A percentile compares a stretch with the other conserved stretches of the same genome.
Evolutionary conservation across 1,284 basidiomycete genomes (phyloP).

Genomic region (Sporisorium graminicola): DNA sequence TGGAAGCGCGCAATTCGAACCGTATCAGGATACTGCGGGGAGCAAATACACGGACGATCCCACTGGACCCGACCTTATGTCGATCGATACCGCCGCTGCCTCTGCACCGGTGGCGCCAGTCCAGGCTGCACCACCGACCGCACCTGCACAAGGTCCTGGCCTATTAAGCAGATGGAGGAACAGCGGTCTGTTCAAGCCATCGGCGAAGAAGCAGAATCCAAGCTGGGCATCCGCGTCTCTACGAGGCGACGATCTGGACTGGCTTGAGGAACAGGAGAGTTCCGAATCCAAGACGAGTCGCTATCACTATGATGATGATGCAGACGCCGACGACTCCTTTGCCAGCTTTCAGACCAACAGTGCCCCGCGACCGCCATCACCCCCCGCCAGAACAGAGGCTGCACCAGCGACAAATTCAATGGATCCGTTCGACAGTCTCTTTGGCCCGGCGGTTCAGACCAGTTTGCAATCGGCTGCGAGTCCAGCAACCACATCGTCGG

Average conservation of each 20-base stretch:
- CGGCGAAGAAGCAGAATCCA: constrained; percentile 21
- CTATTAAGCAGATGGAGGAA: constrained; percentile 42
- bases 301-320: constrained; percentile 30
- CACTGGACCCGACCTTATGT: constrained; percentile 43
- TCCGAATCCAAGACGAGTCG: constrained; percentile 13
- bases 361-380: neutral
- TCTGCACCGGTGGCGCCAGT: neutral
- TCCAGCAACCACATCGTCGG: constrained; percentile 23
- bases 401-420: neutral
- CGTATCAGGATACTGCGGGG: constrained; percentile 23
- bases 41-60: constrained; percentile 39
- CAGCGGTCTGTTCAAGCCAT: constrained; percentile 34
- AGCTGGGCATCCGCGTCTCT: constrained; percentile 22
- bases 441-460: constrained; percentile 15
- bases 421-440: constrained; percentile 31
- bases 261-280: constrained; percentile 43
- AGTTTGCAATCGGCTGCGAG: constrained; percentile 15
- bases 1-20: constrained; percentile 15
- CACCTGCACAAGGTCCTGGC: constrained; percentile 22
- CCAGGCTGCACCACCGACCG: neutral
- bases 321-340: constrained; percentile 30
- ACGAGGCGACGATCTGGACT: constrained; percentile 34
- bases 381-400: neutral
- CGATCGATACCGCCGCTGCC: constrained; percentile 21
- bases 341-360: constrained; percentile 20